Evolutionary conservation across 768 basidiomycete species (phyloP).

Genomic region (Suillus sp.): DNA sequence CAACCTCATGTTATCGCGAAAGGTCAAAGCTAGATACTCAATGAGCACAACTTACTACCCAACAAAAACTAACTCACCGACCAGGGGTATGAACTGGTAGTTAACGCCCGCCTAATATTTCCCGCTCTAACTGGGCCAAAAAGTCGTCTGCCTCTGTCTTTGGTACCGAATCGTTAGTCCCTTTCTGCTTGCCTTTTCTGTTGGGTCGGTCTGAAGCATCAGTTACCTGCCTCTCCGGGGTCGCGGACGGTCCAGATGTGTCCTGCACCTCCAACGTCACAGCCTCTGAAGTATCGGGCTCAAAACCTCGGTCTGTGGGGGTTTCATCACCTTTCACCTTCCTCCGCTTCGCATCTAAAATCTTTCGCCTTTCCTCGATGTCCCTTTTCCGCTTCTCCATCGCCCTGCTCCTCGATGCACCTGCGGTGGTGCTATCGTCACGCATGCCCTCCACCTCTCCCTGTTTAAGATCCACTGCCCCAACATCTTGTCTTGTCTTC

Average conservation of each 20-base stretch:
- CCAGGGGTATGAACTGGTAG: not conserved
- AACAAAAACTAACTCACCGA: not conserved
- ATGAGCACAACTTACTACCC: not conserved
- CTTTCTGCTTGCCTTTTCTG: constrained; percentile 23
- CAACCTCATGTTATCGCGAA: not conserved
- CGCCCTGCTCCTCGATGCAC: constrained; percentile 47
- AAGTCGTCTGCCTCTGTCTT: constrained; percentile 60
- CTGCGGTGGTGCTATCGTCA: constrained; percentile 31
- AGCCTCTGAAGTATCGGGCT: not conserved
- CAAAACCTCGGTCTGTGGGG: not conserved
- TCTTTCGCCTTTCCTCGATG: constrained; percentile 60
- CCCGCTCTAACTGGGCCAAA: constrained; percentile 63
- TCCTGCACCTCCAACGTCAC: constrained; percentile 2
- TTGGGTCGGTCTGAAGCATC: constrained; percentile 24
- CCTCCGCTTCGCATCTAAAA: constrained; percentile 68
- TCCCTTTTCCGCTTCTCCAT: constrained; percentile 73
- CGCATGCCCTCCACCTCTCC: constrained; percentile 83
- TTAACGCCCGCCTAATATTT: constrained; percentile 46
- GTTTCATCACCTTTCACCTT: constrained; percentile 41
- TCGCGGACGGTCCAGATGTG: constrained; percentile 49
- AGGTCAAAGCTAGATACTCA: not conserved
- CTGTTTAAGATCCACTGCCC: constrained; percentile 59
- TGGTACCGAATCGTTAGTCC: constrained; percentile 14
- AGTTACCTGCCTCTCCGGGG: constrained; percentile 42
- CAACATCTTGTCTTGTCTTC: constrained; percentile 55